phyloP scores from a whole-genome alignment of 441 rosid species.

The Adansonia grandidieri region DNA sequence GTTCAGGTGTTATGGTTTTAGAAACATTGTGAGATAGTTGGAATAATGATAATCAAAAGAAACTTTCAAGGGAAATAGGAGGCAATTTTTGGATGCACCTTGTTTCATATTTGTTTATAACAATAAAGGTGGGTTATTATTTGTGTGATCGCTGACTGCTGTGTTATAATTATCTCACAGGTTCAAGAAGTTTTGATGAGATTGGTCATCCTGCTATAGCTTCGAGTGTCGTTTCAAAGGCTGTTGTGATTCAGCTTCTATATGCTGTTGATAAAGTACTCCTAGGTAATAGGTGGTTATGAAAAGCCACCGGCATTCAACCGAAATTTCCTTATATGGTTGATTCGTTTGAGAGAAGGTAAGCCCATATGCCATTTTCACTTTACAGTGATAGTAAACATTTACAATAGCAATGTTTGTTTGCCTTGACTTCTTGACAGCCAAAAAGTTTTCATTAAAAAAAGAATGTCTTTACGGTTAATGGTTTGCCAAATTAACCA shows the following conservation, averaged over 20 bases:
- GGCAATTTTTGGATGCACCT: not conserved
- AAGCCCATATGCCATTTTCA: slow-evolving; percentile 24
- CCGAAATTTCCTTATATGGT: slow-evolving; percentile 89
- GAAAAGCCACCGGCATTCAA: slow-evolving; percentile 93
- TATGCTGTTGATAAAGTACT: slow-evolving; percentile 81
- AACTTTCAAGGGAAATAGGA: slow-evolving; percentile 4
- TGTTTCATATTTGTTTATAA: not conserved
- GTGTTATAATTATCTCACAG: slow-evolving; percentile 39
- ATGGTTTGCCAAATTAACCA: not conserved
- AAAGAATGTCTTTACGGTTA: not conserved
- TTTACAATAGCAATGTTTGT: not conserved
- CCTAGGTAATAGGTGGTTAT: slow-evolving; percentile 89
- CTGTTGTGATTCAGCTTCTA: slow-evolving; percentile 87
- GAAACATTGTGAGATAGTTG: not conserved
- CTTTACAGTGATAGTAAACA: not conserved
- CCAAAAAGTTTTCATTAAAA: not conserved
- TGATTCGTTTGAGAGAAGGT: slow-evolving; percentile 96
- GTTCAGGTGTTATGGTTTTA: not conserved
- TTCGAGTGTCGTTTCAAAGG: slow-evolving; percentile 86
- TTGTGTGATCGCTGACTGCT: not conserved
- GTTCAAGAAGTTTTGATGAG: slow-evolving; percentile 92
- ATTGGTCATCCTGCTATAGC: slow-evolving; percentile 83
- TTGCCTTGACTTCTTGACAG: slow-evolving; percentile 7
- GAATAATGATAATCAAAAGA: not conserved
- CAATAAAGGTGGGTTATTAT: slow-evolving; percentile 6